Percentiles rank a stretch among this genome's conserved stretches.
Evolutionary conservation across 768 basidiomycete genomes (phyloP).

Genomic region (Calocybe gangraenosa): DNA sequence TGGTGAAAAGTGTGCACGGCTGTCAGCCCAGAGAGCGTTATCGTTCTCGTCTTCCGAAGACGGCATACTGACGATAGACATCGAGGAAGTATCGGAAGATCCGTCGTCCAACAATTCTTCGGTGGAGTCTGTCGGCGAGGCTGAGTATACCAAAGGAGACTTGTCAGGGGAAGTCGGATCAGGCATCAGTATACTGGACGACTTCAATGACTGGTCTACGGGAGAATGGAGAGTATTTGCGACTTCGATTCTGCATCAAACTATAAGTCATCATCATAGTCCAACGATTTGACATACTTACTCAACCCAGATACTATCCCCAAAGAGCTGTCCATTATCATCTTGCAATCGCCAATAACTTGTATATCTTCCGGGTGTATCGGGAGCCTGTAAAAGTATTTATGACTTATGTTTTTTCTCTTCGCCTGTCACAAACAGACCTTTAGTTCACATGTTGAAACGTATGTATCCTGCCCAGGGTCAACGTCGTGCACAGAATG

Average conservation of each 20-base stretch:
- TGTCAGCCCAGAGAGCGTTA: constrained; percentile 57
- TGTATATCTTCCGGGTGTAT: constrained; percentile 65
- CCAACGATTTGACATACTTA: constrained; percentile 30
- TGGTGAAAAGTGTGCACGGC: constrained; percentile 34
- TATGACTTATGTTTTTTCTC: background rate
- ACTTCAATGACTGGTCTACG: constrained; percentile 53
- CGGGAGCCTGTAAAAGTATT: constrained; percentile 53
- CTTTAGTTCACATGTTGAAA: constrained; percentile 76
- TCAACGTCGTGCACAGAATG: constrained; percentile 36
- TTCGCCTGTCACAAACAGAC: constrained; percentile 24
- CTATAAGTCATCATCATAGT: constrained; percentile 6
- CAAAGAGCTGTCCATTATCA: constrained; percentile 56
- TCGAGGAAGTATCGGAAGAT: constrained; percentile 41
- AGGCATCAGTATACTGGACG: constrained; percentile 71
- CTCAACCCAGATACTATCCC: constrained; percentile 78
- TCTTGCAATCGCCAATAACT: constrained; percentile 75
- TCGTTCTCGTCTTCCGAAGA: constrained; percentile 54
- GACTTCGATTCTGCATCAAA: constrained; percentile 55
- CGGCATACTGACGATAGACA: constrained; percentile 59
- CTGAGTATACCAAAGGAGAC: constrained; percentile 3
- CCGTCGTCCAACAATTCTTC: constrained; percentile 28
- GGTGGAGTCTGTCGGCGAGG: constrained; percentile 22
- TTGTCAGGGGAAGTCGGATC: constrained; percentile 25
- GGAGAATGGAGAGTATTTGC: constrained; percentile 39
- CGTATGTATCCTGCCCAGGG: constrained; percentile 51